Base-by-base conservation (phyloP, 2,329 filamentous ascomycete genomes). In the Zarea fungicola region DNA sequence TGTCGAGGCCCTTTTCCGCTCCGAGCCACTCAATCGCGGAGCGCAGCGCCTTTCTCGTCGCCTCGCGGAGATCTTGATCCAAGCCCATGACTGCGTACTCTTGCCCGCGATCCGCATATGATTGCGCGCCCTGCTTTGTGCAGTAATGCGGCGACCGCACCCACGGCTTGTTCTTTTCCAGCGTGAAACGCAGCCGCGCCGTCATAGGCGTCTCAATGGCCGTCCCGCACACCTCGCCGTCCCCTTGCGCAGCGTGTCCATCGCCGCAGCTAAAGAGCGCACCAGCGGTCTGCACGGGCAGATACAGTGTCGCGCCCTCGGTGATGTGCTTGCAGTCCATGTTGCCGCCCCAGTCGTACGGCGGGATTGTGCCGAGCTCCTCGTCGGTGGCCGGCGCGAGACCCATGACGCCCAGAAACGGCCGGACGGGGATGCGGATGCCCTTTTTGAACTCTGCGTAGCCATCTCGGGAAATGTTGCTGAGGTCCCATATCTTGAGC, bases 211-310 rank as follows among this genome's bases (percentile, higher is more conserved):
- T 78, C 64, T 79, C 76, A 54, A 79, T 75, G 6, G 76, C 76
- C n/a, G 74, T 76, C 6, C 76, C 75, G 54, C 75, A 78, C 19
- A 78, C 71, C 54, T 78, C 76, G 4, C 76, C 76, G 51, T 77
- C 74, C 3, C 76, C 75, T 55, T 79, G 75, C 1, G 73, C 74
- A 3, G 73, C 74, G 57, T 79, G 76, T 1, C 74, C 75, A 55
- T 80, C 75, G 29, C 75, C 75, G 52, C 73, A 76, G 57, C 72
- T 76, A 57, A 79, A 77, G 11, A 77, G 62, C 1, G 74, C 76
- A 0, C 76, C 76, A 3, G 66, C 54, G 0, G 70, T 70, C 55
- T 75, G 68, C 11, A 78, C 69, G 13, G 75, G 75, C 1, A 78
- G 64, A 56, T 71, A 77, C 18, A 79, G 62, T 5, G 62, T 67